These are phyloP conservation scores for Tulasnella sp. DNA, from an alignment of 768 basidiomycete species.

Conservation along the genomic window DNA sequence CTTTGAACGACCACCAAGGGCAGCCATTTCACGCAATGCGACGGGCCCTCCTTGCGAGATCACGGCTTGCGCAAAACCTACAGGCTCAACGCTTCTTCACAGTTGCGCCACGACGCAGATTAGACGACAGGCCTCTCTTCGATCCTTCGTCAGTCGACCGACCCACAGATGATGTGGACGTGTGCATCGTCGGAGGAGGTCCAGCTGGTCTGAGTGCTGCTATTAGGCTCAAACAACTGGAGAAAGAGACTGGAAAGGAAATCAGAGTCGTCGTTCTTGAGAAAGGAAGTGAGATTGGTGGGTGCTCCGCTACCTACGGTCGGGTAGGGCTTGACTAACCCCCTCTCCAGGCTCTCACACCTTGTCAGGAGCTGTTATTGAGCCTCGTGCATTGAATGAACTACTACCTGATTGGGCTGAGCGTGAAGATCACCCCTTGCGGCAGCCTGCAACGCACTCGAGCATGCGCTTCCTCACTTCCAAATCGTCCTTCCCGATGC, in stretches of 20 bases:
- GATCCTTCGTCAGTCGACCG: slow-evolving; percentile 60
- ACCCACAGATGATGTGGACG: slow-evolving; percentile 84
- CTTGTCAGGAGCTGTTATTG: slow-evolving; percentile 89
- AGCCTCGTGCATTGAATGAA: slow-evolving; percentile 82
- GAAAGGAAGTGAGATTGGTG: slow-evolving; percentile 87
- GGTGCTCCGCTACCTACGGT: slow-evolving; percentile 26
- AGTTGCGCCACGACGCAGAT: not conserved
- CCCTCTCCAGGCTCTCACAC: slow-evolving; percentile 70
- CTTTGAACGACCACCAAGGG: too few species aligned
- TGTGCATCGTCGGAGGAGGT: slow-evolving; percentile 92
- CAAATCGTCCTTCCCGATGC: slow-evolving; percentile 60
- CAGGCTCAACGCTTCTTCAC: not conserved
- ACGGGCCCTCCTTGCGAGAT: too few species aligned
- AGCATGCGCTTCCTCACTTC: slow-evolving; percentile 77
- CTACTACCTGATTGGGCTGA: slow-evolving; percentile 76
- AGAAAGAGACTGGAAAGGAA: slow-evolving; percentile 57
- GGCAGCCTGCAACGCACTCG: slow-evolving; percentile 62
- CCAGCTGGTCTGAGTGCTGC: slow-evolving; percentile 95
- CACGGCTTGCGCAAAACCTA: too few species aligned
- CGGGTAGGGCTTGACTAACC: not conserved
- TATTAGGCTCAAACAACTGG: slow-evolving; percentile 88
- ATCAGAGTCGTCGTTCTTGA: slow-evolving; percentile 88
- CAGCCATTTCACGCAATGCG: too few species aligned
- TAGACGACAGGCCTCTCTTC: slow-evolving; percentile 24
- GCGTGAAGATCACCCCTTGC: slow-evolving; percentile 54